Evolutionary conservation across 2,329 filamentous ascomycete genomes (phyloP).

Genomic region (Fusarium papillatum): DNA sequence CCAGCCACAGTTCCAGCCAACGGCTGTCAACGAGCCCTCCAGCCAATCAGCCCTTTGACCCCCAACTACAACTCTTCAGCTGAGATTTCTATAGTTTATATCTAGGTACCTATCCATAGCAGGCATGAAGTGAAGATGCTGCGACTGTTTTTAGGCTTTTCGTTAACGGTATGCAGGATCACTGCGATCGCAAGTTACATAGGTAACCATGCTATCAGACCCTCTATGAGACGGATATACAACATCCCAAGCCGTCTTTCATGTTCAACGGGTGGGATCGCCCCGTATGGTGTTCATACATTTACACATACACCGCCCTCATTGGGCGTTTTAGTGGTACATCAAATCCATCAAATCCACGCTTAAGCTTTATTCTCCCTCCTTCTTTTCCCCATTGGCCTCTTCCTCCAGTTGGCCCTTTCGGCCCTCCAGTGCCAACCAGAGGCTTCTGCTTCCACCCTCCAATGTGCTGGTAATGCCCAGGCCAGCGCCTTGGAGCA

Average conservation of each 20-base stretch:
- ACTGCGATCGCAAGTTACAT: neutral
- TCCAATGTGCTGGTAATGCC: constrained; percentile 85
- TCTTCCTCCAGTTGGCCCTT: constrained; percentile 82
- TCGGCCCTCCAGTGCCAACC: constrained; percentile 89
- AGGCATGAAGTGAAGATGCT: neutral
- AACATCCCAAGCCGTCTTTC: neutral
- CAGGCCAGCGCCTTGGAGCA: constrained; percentile 86
- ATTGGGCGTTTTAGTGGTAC: constrained; percentile 28
- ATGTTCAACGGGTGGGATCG: constrained; percentile 2
- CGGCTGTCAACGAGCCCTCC: neutral
- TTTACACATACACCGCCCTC: constrained; percentile 42
- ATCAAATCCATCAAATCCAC: constrained; percentile 4
- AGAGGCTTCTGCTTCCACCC: constrained; percentile 84
- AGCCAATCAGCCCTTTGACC: neutral
- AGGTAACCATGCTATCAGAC: neutral
- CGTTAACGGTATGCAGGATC: neutral
- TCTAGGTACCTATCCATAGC: neutral
- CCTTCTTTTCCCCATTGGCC: constrained; percentile 36
- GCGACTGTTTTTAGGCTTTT: neutral
- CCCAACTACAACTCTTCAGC: neutral
- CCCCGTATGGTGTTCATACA: constrained; percentile 41
- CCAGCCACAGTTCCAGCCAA: constrained; percentile 25
- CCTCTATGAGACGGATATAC: neutral
- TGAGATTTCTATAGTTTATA: neutral
- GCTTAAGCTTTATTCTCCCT: constrained; percentile 18